phyloP scores from a whole-genome alignment of 768 basidiomycete genomes.

The Lactarius evosmus region DNA sequence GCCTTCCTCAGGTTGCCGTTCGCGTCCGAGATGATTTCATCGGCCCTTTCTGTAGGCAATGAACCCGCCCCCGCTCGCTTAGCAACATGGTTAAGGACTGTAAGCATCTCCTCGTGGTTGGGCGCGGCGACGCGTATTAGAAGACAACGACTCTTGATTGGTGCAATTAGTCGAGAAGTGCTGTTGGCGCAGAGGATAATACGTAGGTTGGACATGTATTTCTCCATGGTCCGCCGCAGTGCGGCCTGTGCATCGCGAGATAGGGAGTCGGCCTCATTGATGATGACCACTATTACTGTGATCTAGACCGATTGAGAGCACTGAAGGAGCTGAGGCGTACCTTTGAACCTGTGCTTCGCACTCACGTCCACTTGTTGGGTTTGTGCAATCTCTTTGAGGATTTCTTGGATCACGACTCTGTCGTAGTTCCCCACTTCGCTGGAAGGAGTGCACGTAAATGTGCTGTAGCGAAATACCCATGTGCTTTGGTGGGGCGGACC shows the following conservation, averaged over 20 bases:
- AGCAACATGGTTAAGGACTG: slow-evolving; percentile 75
- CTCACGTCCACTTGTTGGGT: slow-evolving; percentile 97
- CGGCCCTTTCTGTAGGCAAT: slow-evolving; percentile 72
- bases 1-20: slow-evolving; percentile 94
- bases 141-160: slow-evolving; percentile 93
- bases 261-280: slow-evolving; percentile 95
- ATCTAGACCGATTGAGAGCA: not conserved
- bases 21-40: slow-evolving; percentile 76
- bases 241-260: slow-evolving; percentile 97
- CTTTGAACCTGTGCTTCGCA: slow-evolving; percentile 96
- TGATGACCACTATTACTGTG: slow-evolving; percentile 74
- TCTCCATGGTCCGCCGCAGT: slow-evolving; percentile 96
- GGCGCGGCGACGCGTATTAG: slow-evolving; percentile 93
- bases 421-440: slow-evolving; percentile 98
- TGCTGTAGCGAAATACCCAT: not conserved
- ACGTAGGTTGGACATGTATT: slow-evolving; percentile 97
- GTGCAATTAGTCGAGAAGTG: slow-evolving; percentile 92
- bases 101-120: slow-evolving; percentile 63
- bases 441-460: slow-evolving; percentile 6
- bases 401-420: slow-evolving; percentile 91
- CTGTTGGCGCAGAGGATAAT: slow-evolving; percentile 96
- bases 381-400: slow-evolving; percentile 97
- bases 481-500: slow-evolving; percentile 46
- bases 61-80: slow-evolving; percentile 67
- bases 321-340: slow-evolving; percentile 40